A percentile compares a stretch with the other conserved stretches of the same genome.
These are phyloP conservation scores for Suillus variegatus DNA, from an alignment of 768 basidiomycete genomes.

Conservation along the genomic window DNA sequence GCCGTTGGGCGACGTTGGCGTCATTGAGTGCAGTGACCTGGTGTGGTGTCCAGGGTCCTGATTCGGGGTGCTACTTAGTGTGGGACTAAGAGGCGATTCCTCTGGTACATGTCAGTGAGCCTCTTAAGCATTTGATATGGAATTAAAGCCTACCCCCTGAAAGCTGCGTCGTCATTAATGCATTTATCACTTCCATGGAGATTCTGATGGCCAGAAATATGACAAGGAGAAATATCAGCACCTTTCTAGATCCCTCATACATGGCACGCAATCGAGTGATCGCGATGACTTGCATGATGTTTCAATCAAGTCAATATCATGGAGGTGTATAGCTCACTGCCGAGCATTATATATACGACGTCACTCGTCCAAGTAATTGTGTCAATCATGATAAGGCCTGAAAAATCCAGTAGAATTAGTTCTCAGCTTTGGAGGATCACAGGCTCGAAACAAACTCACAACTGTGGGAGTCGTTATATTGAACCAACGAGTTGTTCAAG, in stretches of 20 bases:
- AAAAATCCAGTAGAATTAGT: neutral
- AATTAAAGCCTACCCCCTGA: neutral
- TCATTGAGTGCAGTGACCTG: too few species aligned
- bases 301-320: neutral
- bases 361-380: neutral
- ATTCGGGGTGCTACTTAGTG: too few species aligned
- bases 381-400: neutral
- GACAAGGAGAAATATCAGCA: neutral
- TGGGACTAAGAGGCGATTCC: too few species aligned
- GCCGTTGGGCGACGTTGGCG: too few species aligned
- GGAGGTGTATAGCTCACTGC: neutral
- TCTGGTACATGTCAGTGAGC: neutral
- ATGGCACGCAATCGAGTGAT: neutral
- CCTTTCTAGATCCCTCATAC: neutral
- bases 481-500: neutral
- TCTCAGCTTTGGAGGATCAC: neutral
- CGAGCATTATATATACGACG: neutral
- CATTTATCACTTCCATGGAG: fast-evolving
- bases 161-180: neutral
- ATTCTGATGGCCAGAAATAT: neutral
- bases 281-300: neutral
- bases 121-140: neutral
- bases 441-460: neutral
- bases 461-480: neutral
- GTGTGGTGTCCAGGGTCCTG: too few species aligned